Percentiles rank a stretch among this genome's conserved stretches.
phyloP scores from a whole-genome alignment of 352 stramenopile genomes.

The Peronosclerospora sorghi region DNA sequence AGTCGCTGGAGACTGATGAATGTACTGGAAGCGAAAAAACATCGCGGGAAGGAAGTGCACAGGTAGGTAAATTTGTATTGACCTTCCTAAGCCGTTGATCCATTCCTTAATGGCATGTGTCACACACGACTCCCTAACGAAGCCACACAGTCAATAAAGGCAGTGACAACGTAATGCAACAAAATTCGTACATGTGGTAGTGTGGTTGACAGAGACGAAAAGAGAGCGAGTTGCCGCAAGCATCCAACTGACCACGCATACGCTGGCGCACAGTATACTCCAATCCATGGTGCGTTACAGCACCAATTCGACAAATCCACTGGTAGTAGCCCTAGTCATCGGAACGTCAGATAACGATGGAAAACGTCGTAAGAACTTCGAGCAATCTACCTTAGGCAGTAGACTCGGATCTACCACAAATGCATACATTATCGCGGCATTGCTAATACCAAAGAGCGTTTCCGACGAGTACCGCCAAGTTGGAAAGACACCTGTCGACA shows the following conservation, averaged over 20 bases:
- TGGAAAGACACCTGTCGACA: constrained; percentile 35
- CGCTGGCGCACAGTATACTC: constrained; percentile 58
- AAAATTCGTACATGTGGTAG: constrained; percentile 80
- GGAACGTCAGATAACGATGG: background rate
- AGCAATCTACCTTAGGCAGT: constrained; percentile 46
- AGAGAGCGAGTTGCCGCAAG: constrained; percentile 20
- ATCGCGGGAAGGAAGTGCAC: constrained; percentile 71
- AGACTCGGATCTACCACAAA: constrained; percentile 57
- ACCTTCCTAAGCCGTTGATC: constrained; percentile 51
- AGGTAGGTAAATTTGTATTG: constrained; percentile 68
- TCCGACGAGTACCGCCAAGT: constrained; percentile 61
- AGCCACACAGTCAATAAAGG: background rate
- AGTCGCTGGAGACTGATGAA: constrained; percentile 36
- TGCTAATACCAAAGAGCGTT: constrained; percentile 61
- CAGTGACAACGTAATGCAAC: background rate
- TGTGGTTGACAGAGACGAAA: constrained; percentile 78
- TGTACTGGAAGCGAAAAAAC: constrained; percentile 60
- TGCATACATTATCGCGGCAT: constrained; percentile 72
- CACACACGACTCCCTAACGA: constrained; percentile 64
- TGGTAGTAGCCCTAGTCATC: constrained; percentile 63
- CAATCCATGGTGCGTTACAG: constrained; percentile 58
- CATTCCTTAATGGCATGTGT: constrained; percentile 71
- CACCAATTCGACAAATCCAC: constrained; percentile 68
- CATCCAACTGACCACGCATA: constrained; percentile 37
- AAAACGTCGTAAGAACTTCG: background rate